These are phyloP conservation scores for Cystobasidiaceae sp. DNA, from an alignment of 1,284 basidiomycete species.

Conservation along the genomic window DNA sequence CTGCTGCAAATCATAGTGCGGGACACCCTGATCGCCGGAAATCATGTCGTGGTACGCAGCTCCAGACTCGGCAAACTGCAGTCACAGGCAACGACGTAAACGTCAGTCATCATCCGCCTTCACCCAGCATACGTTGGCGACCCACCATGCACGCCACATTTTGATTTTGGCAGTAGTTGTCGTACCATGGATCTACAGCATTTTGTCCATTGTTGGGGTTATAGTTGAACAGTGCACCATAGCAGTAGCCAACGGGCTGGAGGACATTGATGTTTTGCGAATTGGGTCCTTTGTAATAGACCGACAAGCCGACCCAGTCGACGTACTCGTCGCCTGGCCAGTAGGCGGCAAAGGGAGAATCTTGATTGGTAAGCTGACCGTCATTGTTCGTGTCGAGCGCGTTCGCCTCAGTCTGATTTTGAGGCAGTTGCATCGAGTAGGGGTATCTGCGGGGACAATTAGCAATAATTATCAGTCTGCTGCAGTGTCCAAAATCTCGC, in stretches of 20 bases:
- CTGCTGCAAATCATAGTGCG: conserved; percentile 37
- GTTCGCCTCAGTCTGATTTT: conserved; percentile 37
- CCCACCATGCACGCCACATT: conserved; percentile 40
- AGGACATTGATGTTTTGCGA: conserved; percentile 35
- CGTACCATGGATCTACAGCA: conserved; percentile 35
- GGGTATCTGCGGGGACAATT: conserved; percentile 36
- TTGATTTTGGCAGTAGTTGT: conserved; percentile 35
- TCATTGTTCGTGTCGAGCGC: conserved; percentile 43
- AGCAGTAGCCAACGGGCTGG: conserved; percentile 37
- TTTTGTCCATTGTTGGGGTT: conserved; percentile 32
- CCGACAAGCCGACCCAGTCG: conserved; percentile 45
- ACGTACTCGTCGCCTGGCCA: conserved; percentile 44
- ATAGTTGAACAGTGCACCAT: conserved; percentile 33
- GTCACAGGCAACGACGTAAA: background rate
- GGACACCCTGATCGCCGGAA: conserved; percentile 30
- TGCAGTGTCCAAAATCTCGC: background rate
- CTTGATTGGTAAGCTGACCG: conserved; percentile 35
- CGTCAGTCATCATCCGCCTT: too few species aligned
- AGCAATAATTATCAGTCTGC: background rate
- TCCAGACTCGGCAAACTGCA: conserved; percentile 41
- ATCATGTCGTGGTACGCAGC: conserved; percentile 42
- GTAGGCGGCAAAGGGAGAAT: conserved; percentile 43
- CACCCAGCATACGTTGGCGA: too few species aligned
- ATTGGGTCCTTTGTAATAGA: conserved; percentile 40
- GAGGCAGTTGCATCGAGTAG: conserved; percentile 32